These are phyloP conservation scores for Lactarius psammicola DNA, from an alignment of 768 basidiomycete species.

Conservation along the genomic window DNA sequence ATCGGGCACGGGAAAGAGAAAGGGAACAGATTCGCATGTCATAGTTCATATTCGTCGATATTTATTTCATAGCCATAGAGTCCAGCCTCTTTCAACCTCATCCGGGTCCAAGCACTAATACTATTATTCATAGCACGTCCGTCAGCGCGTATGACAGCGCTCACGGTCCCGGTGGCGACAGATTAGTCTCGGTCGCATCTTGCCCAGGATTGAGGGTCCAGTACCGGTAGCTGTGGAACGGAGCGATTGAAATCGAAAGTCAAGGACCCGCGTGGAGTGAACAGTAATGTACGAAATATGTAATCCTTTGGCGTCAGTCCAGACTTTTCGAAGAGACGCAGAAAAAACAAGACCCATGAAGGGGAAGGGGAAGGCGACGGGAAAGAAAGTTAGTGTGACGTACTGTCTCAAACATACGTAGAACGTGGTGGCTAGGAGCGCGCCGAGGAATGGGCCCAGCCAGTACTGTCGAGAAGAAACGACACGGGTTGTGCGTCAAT, in stretches of 20 bases:
- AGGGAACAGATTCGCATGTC: neutral
- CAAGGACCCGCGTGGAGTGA: neutral
- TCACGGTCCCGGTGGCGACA: slow-evolving; percentile 45
- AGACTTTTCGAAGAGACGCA: slow-evolving; percentile 1
- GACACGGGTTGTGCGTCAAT: neutral
- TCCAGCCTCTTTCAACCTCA: slow-evolving; percentile 9
- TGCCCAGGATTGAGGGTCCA: slow-evolving; percentile 54
- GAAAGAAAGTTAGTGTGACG: slow-evolving; percentile 25
- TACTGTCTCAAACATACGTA: slow-evolving; percentile 57
- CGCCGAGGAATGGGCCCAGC: slow-evolving; percentile 68
- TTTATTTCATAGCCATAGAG: neutral
- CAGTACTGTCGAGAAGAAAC: slow-evolving; percentile 57
- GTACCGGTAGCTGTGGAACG: slow-evolving; percentile 43
- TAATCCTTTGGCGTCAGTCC: slow-evolving; percentile 13
- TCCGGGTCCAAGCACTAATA: slow-evolving; percentile 2
- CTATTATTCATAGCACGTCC: neutral
- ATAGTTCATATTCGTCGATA: slow-evolving; percentile 2
- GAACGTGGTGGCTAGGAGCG: slow-evolving; percentile 55
- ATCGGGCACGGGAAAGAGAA: neutral
- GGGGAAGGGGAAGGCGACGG: neutral
- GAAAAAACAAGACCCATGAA: neutral
- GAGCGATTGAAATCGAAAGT: neutral
- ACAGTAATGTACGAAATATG: neutral
- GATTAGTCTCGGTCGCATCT: slow-evolving; percentile 42
- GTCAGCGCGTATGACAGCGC: slow-evolving; percentile 5